Evolutionary conservation across 306 rosid genomes (phyloP).

Genomic region (Luffa aegyptiaca): DNA sequence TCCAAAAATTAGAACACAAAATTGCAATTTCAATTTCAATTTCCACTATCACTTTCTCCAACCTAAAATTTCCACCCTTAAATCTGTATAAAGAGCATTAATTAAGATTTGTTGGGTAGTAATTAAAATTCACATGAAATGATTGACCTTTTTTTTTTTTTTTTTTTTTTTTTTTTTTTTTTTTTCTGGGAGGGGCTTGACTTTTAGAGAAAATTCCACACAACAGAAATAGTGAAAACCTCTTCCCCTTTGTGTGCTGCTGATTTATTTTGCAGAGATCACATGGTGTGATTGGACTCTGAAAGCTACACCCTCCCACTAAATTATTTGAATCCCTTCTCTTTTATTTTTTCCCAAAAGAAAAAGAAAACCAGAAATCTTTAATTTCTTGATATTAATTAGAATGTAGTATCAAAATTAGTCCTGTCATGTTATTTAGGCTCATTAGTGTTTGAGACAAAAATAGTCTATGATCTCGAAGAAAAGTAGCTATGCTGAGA

Average conservation of each 20-base stretch:
- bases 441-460: no score
- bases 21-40: no score
- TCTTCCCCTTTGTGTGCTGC: neutral
- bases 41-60: neutral
- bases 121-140: neutral
- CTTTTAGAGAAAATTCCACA: neutral
- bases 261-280: neutral
- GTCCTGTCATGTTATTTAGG: no score
- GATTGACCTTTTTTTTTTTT: neutral
- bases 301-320: neutral
- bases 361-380: no score
- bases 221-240: neutral
- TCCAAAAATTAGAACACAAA: neutral
- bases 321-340: neutral
- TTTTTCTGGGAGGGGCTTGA: neutral
- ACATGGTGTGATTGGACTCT: constrained; percentile 4
- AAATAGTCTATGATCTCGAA: no score
- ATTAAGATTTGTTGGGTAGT: neutral
- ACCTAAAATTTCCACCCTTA: neutral
- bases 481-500: no score
- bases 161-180: neutral
- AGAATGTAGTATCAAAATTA: no score
- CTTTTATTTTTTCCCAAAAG: neutral
- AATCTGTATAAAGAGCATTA: neutral
- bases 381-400: no score